A percentile compares a stretch with the other conserved stretches of the same genome.
Evolutionary conservation across 176 grass and related monocot species (phyloP).

Genomic region (Oryza meyeriana): DNA sequence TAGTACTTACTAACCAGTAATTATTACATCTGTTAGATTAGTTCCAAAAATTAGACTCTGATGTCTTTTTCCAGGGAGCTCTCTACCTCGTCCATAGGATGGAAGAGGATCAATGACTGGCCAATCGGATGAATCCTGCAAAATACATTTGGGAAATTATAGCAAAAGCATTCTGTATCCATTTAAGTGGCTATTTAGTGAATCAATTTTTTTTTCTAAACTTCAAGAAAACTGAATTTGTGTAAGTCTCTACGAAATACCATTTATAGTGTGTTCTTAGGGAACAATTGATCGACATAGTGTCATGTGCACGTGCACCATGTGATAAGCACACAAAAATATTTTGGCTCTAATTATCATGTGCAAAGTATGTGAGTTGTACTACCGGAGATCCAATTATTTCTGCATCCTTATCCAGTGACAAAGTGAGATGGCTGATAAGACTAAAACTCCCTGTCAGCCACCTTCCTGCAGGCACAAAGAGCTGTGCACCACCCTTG

Average conservation of each 20-base stretch:
- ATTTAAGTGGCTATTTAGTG: not conserved
- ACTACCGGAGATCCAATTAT: slow-evolving; percentile 90
- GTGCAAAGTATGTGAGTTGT: not conserved
- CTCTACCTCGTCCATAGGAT: slow-evolving; percentile 86
- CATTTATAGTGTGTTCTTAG: not conserved
- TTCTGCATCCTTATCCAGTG: slow-evolving; percentile 77
- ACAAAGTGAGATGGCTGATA: slow-evolving; percentile 93
- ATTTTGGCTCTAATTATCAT: not conserved
- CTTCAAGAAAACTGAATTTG: not conserved
- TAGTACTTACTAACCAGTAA: slow-evolving; percentile 63
- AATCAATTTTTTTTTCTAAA: not conserved
- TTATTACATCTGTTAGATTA: slow-evolving; percentile 87
- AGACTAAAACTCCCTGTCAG: slow-evolving; percentile 91
- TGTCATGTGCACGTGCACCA: not conserved
- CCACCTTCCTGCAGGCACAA: slow-evolving; percentile 96
- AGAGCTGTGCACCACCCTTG: slow-evolving; percentile 88
- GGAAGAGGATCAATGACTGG: slow-evolving; percentile 82
- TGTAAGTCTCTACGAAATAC: not conserved
- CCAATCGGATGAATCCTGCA: slow-evolving; percentile 73
- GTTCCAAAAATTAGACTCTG: slow-evolving; percentile 83
- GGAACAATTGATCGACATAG: not conserved
- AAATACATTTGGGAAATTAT: not conserved
- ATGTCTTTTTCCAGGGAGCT: slow-evolving; percentile 84
- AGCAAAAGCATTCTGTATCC: not conserved
- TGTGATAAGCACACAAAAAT: not conserved